Conservation (phyloP, 306 rosid genomes). For the Prunus mira region DNA sequence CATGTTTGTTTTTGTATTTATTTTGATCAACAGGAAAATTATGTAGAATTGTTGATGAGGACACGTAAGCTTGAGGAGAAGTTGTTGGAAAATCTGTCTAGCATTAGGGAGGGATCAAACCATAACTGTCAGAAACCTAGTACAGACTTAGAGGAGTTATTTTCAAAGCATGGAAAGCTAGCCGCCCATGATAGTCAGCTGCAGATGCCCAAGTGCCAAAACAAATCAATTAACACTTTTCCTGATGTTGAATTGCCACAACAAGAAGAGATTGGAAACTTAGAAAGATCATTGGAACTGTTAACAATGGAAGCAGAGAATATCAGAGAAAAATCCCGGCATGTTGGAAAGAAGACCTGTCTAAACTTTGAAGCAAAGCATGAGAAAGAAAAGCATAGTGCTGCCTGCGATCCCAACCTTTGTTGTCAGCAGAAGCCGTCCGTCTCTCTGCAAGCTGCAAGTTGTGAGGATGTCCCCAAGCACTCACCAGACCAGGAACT, state of each 20-base stretch:
- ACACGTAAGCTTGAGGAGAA: slow-evolving; percentile 2
- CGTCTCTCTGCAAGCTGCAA: too few species aligned
- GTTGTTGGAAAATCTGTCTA: neutral
- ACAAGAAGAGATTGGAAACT: neutral
- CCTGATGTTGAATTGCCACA: neutral
- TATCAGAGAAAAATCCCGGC: neutral
- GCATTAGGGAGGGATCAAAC: neutral
- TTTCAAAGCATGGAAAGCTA: neutral
- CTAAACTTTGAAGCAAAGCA: neutral
- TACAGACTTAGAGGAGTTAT: neutral
- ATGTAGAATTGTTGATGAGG: slow-evolving; percentile 2
- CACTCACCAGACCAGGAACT: too few species aligned
- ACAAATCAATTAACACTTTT: neutral
- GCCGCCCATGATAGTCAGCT: neutral
- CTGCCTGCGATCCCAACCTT: too few species aligned
- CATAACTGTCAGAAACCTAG: neutral
- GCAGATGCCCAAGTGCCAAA: neutral
- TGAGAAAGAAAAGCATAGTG: neutral
- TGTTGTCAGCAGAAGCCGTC: too few species aligned
- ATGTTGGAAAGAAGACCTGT: neutral
- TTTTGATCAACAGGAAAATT: neutral
- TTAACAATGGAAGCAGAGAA: neutral
- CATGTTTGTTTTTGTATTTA: neutral
- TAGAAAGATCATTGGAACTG: neutral
- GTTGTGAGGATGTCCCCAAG: too few species aligned